Evolutionary conservation across 2,329 filamentous ascomycete species (phyloP), one percentile per base, ranked within the genome.

Genomic region (Ophiostoma triangulosporum): DNA sequence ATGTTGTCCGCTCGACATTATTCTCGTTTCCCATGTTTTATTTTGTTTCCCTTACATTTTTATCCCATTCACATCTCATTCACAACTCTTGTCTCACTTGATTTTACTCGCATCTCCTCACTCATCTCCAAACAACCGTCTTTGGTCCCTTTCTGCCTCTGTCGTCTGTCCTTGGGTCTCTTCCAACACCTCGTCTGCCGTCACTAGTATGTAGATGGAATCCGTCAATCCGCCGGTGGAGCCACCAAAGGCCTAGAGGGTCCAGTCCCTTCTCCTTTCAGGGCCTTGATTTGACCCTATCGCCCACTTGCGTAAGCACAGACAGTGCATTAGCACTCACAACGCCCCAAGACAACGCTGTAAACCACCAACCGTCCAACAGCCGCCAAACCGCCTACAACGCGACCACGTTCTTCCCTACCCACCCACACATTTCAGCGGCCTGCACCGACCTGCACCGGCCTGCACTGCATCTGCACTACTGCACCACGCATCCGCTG

Each of bases 101-200:
- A n/a, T n/a, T n/a, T n/a, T n/a, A n/a, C n/a, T n/a, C n/a, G n/a
- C n/a, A n/a, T n/a, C n/a, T n/a, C n/a, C n/a, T n/a, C n/a, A n/a
- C n/a, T n/a, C n/a, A n/a, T n/a, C n/a, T n/a, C n/a, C n/a, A n/a
- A n/a, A n/a, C n/a, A n/a, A n/a, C n/a, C n/a, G n/a, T n/a, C n/a
- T 54, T 53, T 54, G 55, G 59, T 62, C 60, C 59, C 64, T 61
- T 64, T 62, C 61, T 64, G 61, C 56, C 65, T 17, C 11, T 48
- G 17, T 32, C 26, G 20, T 46, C n/a, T n/a, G n/a, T n/a, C n/a
- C n/a, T n/a, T n/a, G n/a, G n/a, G n/a, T 27, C n/a, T 17, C 36
- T 33, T 20, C 24, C 24, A 27, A 8, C 40, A 26, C 40, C 6
- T 45, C 24, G 40, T 6, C 40, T n/a, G n/a, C 40, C 40, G 24